Evolutionary conservation across 2,329 filamentous ascomycete genomes (phyloP), one percentile per base, ranked within the genome.

Genomic region (Aspergillus novoparasiticus): DNA sequence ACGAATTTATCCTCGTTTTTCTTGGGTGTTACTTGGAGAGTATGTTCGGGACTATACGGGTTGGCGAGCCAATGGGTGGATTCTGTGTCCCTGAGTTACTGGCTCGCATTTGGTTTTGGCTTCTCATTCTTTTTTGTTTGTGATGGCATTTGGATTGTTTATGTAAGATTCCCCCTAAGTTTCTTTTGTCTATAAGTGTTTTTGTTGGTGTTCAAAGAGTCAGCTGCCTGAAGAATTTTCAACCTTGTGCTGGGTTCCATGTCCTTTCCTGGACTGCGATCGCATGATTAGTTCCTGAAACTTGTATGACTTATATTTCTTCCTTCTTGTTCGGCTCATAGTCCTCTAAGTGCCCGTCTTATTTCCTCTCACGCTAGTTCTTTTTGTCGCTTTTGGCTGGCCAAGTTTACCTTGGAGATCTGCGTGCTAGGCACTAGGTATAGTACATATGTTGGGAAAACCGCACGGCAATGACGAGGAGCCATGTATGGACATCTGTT

Each of bases 81-180:
- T 54, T 57, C 32, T 51, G 50, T 39, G 54, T 57, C 50, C 36
- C 59, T 57, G 50, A 50, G n/a, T 46, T 41, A 56, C 50, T 61
- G 58, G 39, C 55, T 65, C 21, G 51, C 45, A 58, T 59, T 34
- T 39, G 43, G n/a, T 50, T n/a, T 59, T 60, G 43, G 32, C 54
- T 57, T 62, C 23, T 48, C 32, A 21, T 9, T 30, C n/a, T 30
- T 30, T 19, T 50, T n/a, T 60, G 36, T 39, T 39, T 60, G 60
- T 60, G 64, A 65, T 63, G 64, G 61, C 60, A 61, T 60, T 51
- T 68, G 61, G 43, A 57, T 59, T 63, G 50, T 58, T 59, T 57
- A 32, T 32, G 30, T 32, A 62, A 58, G 60, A 63, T 64, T 66
- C 66, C 63, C 63, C 60, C 59, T 64, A 45, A 43, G 61, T 64